Percentiles rank a stretch among this genome's conserved stretches.
Evolutionary conservation across 78 protist genomes (phyloP).

Genomic region (Speleostelium caveatum): DNA sequence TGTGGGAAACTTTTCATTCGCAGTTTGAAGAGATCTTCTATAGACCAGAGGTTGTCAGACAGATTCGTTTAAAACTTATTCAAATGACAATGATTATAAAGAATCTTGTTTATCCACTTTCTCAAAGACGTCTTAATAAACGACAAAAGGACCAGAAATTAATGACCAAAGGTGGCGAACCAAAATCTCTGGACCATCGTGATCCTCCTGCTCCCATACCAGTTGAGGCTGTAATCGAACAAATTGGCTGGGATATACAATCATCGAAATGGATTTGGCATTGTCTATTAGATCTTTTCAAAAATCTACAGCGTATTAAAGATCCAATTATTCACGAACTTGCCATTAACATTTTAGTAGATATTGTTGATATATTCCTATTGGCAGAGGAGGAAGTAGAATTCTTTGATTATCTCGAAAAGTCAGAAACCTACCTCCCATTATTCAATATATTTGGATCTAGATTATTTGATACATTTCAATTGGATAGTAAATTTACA

Average conservation of each 20-base stretch:
- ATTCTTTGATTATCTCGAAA: constrained; percentile 14
- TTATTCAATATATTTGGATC: constrained; percentile 52
- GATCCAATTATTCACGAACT: constrained; percentile 56
- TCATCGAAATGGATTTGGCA: constrained; percentile 33
- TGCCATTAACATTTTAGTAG: constrained; percentile 37
- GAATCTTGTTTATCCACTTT: constrained; percentile 27
- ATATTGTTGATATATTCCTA: constrained; percentile 43
- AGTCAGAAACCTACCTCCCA: constrained; percentile 23
- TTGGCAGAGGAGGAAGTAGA: constrained; percentile 39
- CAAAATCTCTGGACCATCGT: constrained; percentile 47
- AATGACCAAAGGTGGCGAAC: constrained; percentile 59
- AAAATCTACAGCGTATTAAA: constrained; percentile 26
- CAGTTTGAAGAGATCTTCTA: constrained; percentile 48
- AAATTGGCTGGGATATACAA: constrained; percentile 43
- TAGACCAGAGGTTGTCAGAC: constrained; percentile 65
- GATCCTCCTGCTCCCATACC: constrained; percentile 4
- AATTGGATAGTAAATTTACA: constrained; percentile 30
- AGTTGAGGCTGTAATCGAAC: neutral
- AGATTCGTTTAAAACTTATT: constrained; percentile 11
- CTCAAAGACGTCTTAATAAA: constrained; percentile 19
- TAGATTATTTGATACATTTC: constrained; percentile 35
- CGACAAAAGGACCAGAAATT: constrained; percentile 20
- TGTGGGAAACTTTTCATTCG: constrained; percentile 35
- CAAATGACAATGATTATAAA: constrained; percentile 32
- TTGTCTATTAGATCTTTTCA: constrained; percentile 28